Base-by-base conservation (phyloP, 257 asterid species). In the Osmanthus fragrans region DNA sequence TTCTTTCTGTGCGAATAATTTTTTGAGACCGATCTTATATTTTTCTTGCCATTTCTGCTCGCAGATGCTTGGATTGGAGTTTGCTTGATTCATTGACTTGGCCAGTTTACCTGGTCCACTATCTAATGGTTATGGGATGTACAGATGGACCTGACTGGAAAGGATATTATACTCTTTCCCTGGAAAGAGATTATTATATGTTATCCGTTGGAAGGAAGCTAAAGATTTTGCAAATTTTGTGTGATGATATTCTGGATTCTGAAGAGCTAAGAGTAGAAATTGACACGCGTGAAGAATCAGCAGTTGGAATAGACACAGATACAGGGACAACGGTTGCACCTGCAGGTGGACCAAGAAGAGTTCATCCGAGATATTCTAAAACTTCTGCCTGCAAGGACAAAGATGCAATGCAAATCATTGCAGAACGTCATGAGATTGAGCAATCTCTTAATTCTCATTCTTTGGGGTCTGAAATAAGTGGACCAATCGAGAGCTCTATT, bases 41-140 rank as follows among this genome's bases (percentile, higher is more conserved):
- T 32, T 73, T 49, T 68, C 23, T 80, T 76, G 25, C 64, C 45
- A 68, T 37, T 74, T 47, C 60, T 84, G 76, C 67, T 73, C 42
- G 63, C 88, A 92, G 98, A 86, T 80, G 78, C 83, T 80, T 89
- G 80, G 95, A 94, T 79, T 94, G 98, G 98, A 90, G 86, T 80
- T 87, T 94, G 92, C 90, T 94, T 54, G 98, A 94, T 84, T 49
- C 91, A 40, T 45, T 92, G 84, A 94, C 97, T 71, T 94, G 98
- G 98, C 96, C 97, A 15, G 81, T 87, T 72, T 92, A 84, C 82
- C 72, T 90, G 82, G 87, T 88, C 73, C 88, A 90, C 39, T 94
- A 92, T 87, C 83, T 92, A 49, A 84, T 84, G 77, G 84, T 86
- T 37, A 85, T 87, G 89, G 87, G 90, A 84, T 77, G 89, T 73